phyloP scores from a whole-genome alignment of 108 stramenopile genomes.

The Cyclotella distinguenda region DNA sequence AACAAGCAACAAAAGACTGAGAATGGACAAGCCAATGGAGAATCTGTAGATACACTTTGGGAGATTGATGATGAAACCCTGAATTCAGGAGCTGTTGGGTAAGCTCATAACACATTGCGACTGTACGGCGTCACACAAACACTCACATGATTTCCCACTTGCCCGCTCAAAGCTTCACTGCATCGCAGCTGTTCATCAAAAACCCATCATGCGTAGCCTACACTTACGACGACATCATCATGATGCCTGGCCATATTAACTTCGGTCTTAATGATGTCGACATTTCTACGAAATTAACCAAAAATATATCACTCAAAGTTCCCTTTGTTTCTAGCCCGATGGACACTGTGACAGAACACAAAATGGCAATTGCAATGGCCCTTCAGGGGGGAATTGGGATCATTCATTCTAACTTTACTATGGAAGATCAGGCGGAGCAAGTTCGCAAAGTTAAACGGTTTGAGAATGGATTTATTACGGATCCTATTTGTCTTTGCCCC shows the following conservation, averaged over 20 bases:
- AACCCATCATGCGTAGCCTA: constrained; percentile 88
- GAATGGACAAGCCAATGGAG: constrained; percentile 15
- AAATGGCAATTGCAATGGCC: constrained; percentile 99
- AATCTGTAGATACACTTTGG: constrained; percentile 41
- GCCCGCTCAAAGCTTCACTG: constrained; percentile 61
- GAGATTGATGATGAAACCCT: constrained; percentile 88
- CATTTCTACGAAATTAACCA: constrained; percentile 88
- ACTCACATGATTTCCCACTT: not conserved
- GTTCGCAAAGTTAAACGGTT: constrained; percentile 95
- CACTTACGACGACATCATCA: constrained; percentile 98
- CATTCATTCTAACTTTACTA: constrained; percentile 97
- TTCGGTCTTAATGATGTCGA: constrained; percentile 93
- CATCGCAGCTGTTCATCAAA: constrained; percentile 75
- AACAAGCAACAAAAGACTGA: constrained; percentile 23
- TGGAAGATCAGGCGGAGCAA: constrained; percentile 92
- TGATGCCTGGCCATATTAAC: constrained; percentile 97
- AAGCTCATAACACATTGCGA: constrained; percentile 24
- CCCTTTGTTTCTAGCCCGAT: constrained; percentile 99
- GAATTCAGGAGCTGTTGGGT: constrained; percentile 89
- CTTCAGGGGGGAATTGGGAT: constrained; percentile 99
- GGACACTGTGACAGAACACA: constrained; percentile 98
- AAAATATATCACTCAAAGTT: constrained; percentile 86
- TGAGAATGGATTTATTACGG: constrained; percentile 99
- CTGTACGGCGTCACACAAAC: not conserved
- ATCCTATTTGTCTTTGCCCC: constrained; percentile 94